phyloP scores from a whole-genome alignment of 2,329 filamentous ascomycete species.

The Anthostomella pinea region DNA sequence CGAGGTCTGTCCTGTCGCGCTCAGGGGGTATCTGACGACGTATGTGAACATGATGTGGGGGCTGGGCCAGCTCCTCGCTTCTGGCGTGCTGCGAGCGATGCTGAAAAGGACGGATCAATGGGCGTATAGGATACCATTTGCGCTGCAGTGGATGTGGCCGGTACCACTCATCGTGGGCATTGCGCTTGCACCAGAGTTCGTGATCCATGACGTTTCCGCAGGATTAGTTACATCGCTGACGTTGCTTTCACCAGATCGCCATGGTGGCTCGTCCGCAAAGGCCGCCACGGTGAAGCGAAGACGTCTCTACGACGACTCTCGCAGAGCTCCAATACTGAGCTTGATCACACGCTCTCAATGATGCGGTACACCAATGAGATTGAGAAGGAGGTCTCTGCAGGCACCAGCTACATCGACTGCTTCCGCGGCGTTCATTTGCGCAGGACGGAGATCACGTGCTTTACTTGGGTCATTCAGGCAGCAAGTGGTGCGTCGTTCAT shows the following conservation, averaged over 20 bases:
- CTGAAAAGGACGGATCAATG: neutral
- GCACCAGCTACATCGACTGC: slow-evolving; percentile 35
- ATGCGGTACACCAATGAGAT: slow-evolving; percentile 53
- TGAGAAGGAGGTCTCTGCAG: slow-evolving; percentile 37
- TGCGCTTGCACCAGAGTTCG: neutral
- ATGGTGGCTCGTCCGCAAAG: slow-evolving; percentile 1
- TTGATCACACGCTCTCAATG: slow-evolving; percentile 36
- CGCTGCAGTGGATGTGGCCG: slow-evolving; percentile 2
- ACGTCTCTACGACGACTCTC: neutral
- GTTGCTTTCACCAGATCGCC: too few relatives aligned
- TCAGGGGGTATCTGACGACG: neutral
- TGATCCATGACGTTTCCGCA: too few relatives aligned
- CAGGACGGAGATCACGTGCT: slow-evolving; percentile 2
- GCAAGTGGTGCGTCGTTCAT: slow-evolving; percentile 29
- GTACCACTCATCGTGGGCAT: neutral
- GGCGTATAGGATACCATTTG: slow-evolving; percentile 1
- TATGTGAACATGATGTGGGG: neutral
- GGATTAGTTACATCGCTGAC: too few relatives aligned
- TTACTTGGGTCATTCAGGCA: slow-evolving; percentile 29
- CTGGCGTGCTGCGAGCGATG: neutral
- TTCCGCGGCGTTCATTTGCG: slow-evolving; percentile 5
- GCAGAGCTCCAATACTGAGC: neutral
- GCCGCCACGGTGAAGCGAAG: neutral
- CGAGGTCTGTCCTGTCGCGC: slow-evolving; percentile 1
- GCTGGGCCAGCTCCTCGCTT: neutral